Conservation (phyloP, 2,329 filamentous ascomycete genomes). For the Exophiala calicioides region DNA sequence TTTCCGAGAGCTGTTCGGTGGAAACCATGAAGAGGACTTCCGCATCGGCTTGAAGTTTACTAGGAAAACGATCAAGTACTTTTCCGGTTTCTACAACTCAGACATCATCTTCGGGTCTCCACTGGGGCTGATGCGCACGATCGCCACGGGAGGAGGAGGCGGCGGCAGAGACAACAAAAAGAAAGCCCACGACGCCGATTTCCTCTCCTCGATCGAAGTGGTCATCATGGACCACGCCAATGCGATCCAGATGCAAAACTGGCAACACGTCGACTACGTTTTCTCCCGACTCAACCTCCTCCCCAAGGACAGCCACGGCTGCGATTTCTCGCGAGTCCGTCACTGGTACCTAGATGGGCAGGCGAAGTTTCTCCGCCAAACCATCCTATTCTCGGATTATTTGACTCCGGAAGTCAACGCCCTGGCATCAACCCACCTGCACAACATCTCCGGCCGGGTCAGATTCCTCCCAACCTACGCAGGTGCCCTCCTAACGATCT, state of each 20-base stretch:
- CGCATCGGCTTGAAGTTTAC: conserved; percentile 95
- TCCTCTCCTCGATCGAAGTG: conserved; percentile 85
- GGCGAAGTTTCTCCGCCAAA: conserved; percentile 79
- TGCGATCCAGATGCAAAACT: conserved; percentile 95
- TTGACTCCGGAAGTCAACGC: conserved; percentile 85
- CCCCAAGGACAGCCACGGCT: conserved; percentile 84
- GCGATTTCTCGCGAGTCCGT: conserved; percentile 87
- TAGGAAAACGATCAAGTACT: conserved; percentile 91
- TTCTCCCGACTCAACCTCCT: conserved; percentile 90
- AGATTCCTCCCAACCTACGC: conserved; percentile 70
- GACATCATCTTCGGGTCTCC: conserved; percentile 93
- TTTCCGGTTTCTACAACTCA: conserved; percentile 92
- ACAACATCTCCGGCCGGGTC: conserved; percentile 77
- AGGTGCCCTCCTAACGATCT: conserved; percentile 72
- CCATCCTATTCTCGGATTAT: conserved; percentile 76
- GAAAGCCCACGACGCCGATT: conserved; percentile 74
- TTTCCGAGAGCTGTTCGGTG: conserved; percentile 84
- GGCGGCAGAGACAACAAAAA: conserved; percentile 50
- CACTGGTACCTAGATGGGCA: conserved; percentile 91
- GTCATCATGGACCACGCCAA: conserved; percentile 90
- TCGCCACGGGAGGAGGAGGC: conserved; percentile 63
- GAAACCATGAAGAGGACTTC: conserved; percentile 98
- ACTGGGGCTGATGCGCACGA: conserved; percentile 83
- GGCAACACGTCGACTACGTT: conserved; percentile 92
- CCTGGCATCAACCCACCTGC: conserved; percentile 72